These are phyloP conservation scores for Gremmenia infestans DNA, from an alignment of 2,329 filamentous ascomycete genomes.

Conservation along the genomic window DNA sequence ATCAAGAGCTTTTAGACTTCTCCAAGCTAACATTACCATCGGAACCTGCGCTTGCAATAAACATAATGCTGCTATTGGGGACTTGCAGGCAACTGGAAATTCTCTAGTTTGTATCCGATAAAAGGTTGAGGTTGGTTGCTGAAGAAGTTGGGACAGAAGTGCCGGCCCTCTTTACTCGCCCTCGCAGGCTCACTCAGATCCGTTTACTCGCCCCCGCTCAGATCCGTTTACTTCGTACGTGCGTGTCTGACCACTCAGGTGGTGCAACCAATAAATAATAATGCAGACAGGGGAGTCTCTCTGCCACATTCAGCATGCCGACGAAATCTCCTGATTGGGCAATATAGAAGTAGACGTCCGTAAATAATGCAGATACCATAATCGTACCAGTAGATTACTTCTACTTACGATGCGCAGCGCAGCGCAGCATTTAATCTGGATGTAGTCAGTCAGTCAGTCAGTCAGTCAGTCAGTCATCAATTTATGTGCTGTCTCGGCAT, in stretches of 20 bases:
- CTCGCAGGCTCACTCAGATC: not conserved
- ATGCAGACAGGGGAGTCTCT: not conserved
- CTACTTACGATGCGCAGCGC: not conserved
- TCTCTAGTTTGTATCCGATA: not conserved
- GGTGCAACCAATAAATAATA: not conserved
- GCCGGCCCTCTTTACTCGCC: not conserved
- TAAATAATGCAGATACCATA: not conserved
- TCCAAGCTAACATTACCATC: not conserved
- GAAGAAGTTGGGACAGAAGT: not conserved
- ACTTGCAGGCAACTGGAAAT: not conserved
- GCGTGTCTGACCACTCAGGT: not conserved
- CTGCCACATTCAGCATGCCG: not conserved
- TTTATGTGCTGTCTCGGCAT: no score
- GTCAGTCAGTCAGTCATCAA: not conserved
- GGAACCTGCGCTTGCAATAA: no score
- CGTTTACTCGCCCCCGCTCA: not conserved
- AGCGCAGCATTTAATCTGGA: not conserved
- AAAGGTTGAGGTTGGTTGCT: not conserved
- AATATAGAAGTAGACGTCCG: not conserved
- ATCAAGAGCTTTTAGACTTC: not conserved
- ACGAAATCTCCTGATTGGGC: not conserved
- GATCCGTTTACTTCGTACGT: no score
- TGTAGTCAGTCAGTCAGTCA: not conserved
- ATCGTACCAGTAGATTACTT: not conserved
- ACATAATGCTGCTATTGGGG: no score